Base-by-base conservation (phyloP, 2,329 filamentous ascomycete species). In the Diplodia seriata region DNA sequence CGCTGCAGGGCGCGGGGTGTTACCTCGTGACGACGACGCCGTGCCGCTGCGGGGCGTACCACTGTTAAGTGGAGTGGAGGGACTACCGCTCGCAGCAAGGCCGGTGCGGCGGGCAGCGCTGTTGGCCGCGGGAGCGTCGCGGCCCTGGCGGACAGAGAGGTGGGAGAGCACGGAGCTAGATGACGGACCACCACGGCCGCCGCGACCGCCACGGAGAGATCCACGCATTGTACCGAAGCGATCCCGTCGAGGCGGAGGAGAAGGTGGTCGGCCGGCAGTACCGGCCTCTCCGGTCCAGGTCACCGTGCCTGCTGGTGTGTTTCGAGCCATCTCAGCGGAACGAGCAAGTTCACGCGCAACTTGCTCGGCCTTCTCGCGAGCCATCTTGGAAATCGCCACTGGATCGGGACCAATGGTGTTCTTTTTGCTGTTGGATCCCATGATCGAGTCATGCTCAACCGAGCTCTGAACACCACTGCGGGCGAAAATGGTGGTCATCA, bases 221-320 rank as follows among this genome's bases (percentile, higher is more conserved):
- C 72, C 71, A 6, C 76, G 73, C 3, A 61, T 84, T 12, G 78
- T 79, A 38, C 74, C 80, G 50, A 81, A 84, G 26, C 79, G 79
- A 0, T 84, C 84, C 23, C 82, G 84, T 68, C 72, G 76, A 68
- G 76, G 82, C 68, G 43, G 69, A 64, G 31, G 40, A 5, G 67
- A 65, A 31, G 87, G 85, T 1, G 91, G 91, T 43, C 91, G 85
- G 1, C 94, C 94, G 4, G 89, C 89, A 61, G 90, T 86, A 11
- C 94, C 94, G 56, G 91, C 88, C 72, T 91, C 88, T 1, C 95
- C 94, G 0, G 94, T 98, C 94, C 94, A 98, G 0, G 94, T 97
- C 9, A 95, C 92, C 0, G 91, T 93, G 8, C 94, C 94, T 38
- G 93, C 89, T 0, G 92, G 92, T 1, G 94, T 83, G 9, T 83